Conservation (phyloP, 2,329 filamentous ascomycete species). For the Dactylellina sp. region DNA sequence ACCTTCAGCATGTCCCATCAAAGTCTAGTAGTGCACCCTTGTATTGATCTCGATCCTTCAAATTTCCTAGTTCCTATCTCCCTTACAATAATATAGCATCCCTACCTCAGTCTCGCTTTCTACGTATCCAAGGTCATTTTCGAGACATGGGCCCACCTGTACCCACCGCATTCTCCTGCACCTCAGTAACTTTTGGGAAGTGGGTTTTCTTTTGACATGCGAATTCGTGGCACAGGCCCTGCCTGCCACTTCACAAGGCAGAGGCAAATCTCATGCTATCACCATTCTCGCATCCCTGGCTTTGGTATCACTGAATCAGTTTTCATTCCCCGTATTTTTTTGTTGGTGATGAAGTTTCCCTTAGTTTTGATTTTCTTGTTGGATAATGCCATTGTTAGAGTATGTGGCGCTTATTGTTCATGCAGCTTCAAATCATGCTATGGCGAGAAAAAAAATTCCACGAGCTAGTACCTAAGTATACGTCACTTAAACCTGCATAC, state of each 20-base stretch:
- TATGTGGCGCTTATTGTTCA: neutral
- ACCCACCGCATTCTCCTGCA: neutral
- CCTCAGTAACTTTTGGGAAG: neutral
- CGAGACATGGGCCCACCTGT: neutral
- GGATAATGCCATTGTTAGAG: constrained; percentile 2
- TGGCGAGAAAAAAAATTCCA: neutral
- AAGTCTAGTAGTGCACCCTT: too few relatives aligned
- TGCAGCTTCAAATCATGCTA: neutral
- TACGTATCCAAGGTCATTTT: neutral
- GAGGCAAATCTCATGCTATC: neutral
- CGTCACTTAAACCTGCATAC: constrained; percentile 7
- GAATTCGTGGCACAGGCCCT: constrained; percentile 2
- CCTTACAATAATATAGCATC: neutral
- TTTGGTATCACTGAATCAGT: neutral
- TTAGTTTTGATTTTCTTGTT: neutral
- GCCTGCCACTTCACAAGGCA: neutral
- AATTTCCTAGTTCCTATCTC: neutral
- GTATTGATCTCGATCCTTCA: too few relatives aligned
- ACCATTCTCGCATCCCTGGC: neutral
- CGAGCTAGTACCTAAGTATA: neutral
- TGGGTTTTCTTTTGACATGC: neutral
- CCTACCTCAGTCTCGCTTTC: neutral
- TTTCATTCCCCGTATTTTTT: neutral
- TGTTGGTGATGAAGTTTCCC: neutral
- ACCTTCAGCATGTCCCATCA: neutral